These are phyloP conservation scores for Skeletonema marinoi DNA, from an alignment of 108 stramenopile genomes.

Conservation along the genomic window DNA sequence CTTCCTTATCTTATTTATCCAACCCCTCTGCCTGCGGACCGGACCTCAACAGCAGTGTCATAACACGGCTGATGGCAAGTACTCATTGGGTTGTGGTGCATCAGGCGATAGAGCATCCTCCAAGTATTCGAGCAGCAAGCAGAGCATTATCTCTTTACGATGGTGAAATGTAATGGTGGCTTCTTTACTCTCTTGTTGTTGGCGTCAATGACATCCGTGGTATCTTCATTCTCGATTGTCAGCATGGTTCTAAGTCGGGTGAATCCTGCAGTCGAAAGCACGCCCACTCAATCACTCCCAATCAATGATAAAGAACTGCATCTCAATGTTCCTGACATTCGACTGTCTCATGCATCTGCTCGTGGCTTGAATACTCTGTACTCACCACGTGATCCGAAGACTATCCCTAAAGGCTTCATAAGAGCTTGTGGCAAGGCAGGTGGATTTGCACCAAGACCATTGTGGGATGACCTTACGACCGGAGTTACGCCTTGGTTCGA, in stretches of 20 bases:
- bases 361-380: constrained; percentile 28
- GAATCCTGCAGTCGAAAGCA: neutral
- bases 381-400: constrained; percentile 21
- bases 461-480: constrained; percentile 36
- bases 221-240: neutral
- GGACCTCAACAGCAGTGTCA: too few species aligned
- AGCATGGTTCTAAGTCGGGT: neutral
- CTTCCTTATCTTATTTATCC: too few species aligned
- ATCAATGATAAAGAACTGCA: neutral
- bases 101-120: neutral
- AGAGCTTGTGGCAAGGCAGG: constrained; percentile 35
- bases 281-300: neutral
- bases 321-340: constrained; percentile 12
- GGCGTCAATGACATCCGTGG: neutral
- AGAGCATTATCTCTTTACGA: neutral
- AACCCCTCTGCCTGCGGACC: too few species aligned
- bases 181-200: neutral
- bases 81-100: neutral
- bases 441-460: constrained; percentile 35
- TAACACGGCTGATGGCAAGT: neutral
- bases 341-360: constrained; percentile 7
- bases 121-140: neutral
- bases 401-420: constrained; percentile 32
- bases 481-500: constrained; percentile 43
- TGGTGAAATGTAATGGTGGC: neutral